A percentile compares a stretch with the other conserved stretches of the same genome.
Conservation (phyloP, 2,329 filamentous ascomycete species). For the Fusarium pseudoanthophilum region DNA sequence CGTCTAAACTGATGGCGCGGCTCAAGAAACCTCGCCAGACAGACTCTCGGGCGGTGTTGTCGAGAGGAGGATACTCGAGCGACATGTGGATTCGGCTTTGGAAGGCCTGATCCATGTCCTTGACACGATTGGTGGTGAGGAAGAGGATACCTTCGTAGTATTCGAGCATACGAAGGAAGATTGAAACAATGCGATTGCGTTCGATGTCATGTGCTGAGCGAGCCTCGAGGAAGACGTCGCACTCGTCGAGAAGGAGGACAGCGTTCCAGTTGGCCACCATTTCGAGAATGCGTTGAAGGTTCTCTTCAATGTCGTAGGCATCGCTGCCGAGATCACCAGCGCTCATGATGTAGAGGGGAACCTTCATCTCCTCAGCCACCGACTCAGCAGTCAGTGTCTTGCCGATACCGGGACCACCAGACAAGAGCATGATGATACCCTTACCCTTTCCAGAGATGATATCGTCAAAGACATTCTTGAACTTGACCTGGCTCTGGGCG, state of each 20-base stretch:
- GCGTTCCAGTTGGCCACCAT: conserved; percentile 69
- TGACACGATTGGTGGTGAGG: conserved; percentile 60
- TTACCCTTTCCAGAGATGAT: conserved; percentile 63
- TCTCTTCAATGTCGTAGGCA: conserved; percentile 70
- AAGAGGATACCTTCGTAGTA: conserved; percentile 62
- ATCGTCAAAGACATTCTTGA: conserved; percentile 60
- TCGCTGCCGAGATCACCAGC: conserved; percentile 79
- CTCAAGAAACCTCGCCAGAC: conserved; percentile 56
- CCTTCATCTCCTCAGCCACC: conserved; percentile 60
- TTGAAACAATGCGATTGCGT: conserved; percentile 50
- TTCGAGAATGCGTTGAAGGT: conserved; percentile 65
- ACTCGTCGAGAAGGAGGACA: conserved; percentile 51
- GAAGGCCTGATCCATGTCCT: conserved; percentile 59
- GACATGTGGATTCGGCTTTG: conserved; percentile 60
- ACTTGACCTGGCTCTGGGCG: conserved; percentile 57
- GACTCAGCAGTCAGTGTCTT: conserved; percentile 62
- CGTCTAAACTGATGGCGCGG: conserved; percentile 42
- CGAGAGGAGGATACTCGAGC: conserved; percentile 58
- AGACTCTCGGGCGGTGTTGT: conserved; percentile 47
- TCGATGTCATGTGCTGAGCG: conserved; percentile 49
- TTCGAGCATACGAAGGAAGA: conserved; percentile 58
- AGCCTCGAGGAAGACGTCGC: conserved; percentile 58
- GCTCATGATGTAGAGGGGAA: conserved; percentile 62
- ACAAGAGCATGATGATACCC: conserved; percentile 61
- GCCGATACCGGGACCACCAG: conserved; percentile 60